phyloP scores from a whole-genome alignment of 2,329 filamentous ascomycete species.

The Fusarium neocosmosporiellum region DNA sequence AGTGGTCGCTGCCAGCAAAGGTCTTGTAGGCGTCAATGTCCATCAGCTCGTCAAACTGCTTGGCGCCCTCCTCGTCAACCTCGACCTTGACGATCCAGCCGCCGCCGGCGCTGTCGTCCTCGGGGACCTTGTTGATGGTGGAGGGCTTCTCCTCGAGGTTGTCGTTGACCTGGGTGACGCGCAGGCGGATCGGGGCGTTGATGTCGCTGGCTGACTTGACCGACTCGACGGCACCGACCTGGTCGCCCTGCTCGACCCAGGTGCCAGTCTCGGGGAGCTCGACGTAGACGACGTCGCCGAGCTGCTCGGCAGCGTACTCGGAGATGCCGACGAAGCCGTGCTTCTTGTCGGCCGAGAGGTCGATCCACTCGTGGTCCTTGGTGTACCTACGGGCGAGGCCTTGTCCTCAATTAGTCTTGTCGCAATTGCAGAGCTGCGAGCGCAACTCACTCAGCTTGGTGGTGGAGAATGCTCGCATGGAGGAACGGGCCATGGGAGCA shows the following conservation, averaged over 20 bases:
- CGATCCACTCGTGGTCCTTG: constrained; percentile 98
- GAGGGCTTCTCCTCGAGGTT: constrained; percentile 85
- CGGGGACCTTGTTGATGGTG: constrained; percentile 89
- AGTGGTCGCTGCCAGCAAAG: constrained; percentile 67
- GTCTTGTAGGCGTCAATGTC: constrained; percentile 80
- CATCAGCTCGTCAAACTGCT: constrained; percentile 83
- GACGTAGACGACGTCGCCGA: constrained; percentile 97
- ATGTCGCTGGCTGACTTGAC: constrained; percentile 99
- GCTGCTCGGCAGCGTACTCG: constrained; percentile 87
- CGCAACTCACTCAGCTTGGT: constrained; percentile 50
- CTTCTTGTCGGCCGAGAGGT: constrained; percentile 84
- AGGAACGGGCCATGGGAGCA: constrained; percentile 56
- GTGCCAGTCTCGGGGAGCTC: constrained; percentile 82
- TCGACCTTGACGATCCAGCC: constrained; percentile 95
- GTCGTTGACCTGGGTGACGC: constrained; percentile 78
- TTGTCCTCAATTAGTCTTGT: constrained; percentile 45
- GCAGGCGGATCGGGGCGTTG: constrained; percentile 86
- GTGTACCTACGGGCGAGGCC: constrained; percentile 86
- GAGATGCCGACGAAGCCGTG: constrained; percentile 88
- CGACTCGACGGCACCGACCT: constrained; percentile 94
- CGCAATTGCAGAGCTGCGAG: neutral
- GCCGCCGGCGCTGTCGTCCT: constrained; percentile 78
- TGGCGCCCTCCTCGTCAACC: constrained; percentile 72
- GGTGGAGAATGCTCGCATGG: constrained; percentile 54
- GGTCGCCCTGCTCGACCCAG: constrained; percentile 79